Evolutionary conservation across 805 yeast genomes (phyloP).

Genomic region (Nadsonia fulvescens): DNA sequence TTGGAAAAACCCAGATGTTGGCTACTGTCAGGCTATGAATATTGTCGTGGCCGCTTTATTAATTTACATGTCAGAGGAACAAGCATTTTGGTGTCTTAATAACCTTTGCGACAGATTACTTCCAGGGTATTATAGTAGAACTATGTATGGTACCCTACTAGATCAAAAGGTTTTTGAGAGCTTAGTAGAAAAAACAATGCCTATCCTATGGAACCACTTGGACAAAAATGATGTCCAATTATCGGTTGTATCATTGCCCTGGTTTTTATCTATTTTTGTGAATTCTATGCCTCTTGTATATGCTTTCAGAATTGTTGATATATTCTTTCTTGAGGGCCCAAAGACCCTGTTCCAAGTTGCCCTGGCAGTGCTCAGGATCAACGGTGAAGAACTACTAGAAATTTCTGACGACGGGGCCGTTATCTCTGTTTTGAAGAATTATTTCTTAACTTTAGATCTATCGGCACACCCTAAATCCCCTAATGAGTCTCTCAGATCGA

Average conservation of each 20-base stretch:
- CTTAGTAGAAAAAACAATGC: constrained; percentile 77
- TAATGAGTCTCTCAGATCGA: constrained; percentile 41
- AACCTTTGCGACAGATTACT: constrained; percentile 67
- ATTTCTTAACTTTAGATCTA: constrained; percentile 59
- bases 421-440: constrained; percentile 66
- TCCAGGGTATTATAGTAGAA: constrained; percentile 91
- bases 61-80: constrained; percentile 74
- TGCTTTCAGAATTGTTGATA: constrained; percentile 83
- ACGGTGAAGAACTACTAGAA: constrained; percentile 64
- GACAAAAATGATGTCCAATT: constrained; percentile 67
- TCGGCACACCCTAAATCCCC: constrained; percentile 59
- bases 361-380: constrained; percentile 70
- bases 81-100: constrained; percentile 85
- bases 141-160: constrained; percentile 91
- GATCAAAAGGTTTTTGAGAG: constrained; percentile 91
- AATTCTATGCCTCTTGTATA: constrained; percentile 89
- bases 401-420: constrained; percentile 88
- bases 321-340: constrained; percentile 79
- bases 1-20: constrained; percentile 93
- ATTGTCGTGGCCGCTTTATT: constrained; percentile 40
- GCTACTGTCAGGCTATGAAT: constrained; percentile 98
- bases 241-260: constrained; percentile 83
- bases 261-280: constrained; percentile 83
- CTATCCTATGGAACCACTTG: constrained; percentile 72
- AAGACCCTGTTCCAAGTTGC: constrained; percentile 84